Evolutionary conservation across 345 rosid species (phyloP).

Genomic region (Clausena lansium): DNA sequence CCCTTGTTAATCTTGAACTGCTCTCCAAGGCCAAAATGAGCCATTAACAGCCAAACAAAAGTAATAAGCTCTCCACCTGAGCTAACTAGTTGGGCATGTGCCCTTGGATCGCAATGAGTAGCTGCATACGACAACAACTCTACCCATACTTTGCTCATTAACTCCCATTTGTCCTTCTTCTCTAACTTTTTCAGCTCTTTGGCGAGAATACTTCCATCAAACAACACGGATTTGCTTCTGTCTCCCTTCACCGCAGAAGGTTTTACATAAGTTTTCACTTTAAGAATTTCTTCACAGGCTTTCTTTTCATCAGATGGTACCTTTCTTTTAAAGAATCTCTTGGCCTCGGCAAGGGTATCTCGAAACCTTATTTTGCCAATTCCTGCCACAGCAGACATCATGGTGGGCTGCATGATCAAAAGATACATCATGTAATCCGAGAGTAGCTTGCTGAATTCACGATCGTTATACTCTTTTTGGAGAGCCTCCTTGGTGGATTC

Average conservation of each 20-base stretch:
- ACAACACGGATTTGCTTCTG: too few relatives aligned
- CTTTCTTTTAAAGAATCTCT: conserved; percentile 37
- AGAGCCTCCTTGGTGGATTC: too few relatives aligned
- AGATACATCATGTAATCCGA: conserved; percentile 70
- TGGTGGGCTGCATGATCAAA: conserved; percentile 44
- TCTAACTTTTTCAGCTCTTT: conserved; percentile 30
- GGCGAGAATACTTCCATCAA: conserved; percentile 56
- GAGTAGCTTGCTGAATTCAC: conserved; percentile 41
- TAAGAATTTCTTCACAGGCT: not conserved
- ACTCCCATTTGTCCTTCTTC: conserved; percentile 39
- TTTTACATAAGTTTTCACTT: conserved; percentile 30
- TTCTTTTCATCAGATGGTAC: not conserved
- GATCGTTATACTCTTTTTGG: not conserved
- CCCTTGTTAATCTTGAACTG: conserved; percentile 40
- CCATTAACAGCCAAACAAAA: conserved; percentile 55
- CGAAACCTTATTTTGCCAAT: conserved; percentile 48
- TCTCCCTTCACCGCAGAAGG: conserved; percentile 25
- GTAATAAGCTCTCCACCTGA: conserved; percentile 53
- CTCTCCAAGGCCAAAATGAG: conserved; percentile 60
- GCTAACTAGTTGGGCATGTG: conserved; percentile 59
- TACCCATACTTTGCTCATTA: conserved; percentile 59
- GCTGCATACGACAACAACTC: conserved; percentile 62
- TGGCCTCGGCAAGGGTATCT: conserved; percentile 51
- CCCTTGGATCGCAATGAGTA: conserved; percentile 45
- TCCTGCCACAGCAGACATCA: conserved; percentile 59